phyloP scores from a whole-genome alignment of 2,329 filamentous ascomycete species.

The Ambrosiella cleistominuta region DNA sequence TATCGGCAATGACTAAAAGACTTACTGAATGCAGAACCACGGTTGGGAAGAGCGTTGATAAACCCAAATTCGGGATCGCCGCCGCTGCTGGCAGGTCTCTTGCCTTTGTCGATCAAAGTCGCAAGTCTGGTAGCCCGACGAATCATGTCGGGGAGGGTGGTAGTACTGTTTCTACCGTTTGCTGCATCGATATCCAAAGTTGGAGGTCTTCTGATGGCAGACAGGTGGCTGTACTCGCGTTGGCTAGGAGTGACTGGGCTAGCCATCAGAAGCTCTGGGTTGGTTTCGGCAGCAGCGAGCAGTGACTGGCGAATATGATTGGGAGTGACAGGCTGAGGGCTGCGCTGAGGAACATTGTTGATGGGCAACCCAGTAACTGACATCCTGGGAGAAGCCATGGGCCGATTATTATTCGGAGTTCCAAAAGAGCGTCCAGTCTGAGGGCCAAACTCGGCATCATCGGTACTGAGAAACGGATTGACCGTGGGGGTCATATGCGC shows the following conservation, averaged over 20 bases:
- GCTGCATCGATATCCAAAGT: constrained; percentile 68
- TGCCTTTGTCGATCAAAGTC: constrained; percentile 72
- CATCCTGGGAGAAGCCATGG: neutral
- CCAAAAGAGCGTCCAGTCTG: neutral
- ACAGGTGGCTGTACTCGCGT: constrained; percentile 28
- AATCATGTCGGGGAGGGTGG: constrained; percentile 83
- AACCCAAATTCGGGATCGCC: constrained; percentile 35
- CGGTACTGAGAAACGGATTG: constrained; percentile 7
- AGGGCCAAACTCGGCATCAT: neutral
- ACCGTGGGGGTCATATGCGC: neutral
- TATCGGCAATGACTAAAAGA: neutral
- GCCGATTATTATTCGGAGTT: neutral
- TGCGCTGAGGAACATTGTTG: constrained; percentile 1
- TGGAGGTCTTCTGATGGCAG: constrained; percentile 47
- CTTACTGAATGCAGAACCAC: constrained; percentile 5
- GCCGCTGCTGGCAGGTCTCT: constrained; percentile 40
- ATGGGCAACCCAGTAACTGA: neutral
- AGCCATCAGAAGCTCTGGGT: constrained; percentile 17
- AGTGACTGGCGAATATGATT: constrained; percentile 33
- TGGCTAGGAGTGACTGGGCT: constrained; percentile 15
- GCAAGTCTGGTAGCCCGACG: constrained; percentile 72
- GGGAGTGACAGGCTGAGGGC: constrained; percentile 16
- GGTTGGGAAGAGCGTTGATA: constrained; percentile 21
- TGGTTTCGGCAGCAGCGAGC: constrained; percentile 29
- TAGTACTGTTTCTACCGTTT: constrained; percentile 71